Conservation (phyloP, 2,329 filamentous ascomycete genomes). For the Penicillium sp. region DNA sequence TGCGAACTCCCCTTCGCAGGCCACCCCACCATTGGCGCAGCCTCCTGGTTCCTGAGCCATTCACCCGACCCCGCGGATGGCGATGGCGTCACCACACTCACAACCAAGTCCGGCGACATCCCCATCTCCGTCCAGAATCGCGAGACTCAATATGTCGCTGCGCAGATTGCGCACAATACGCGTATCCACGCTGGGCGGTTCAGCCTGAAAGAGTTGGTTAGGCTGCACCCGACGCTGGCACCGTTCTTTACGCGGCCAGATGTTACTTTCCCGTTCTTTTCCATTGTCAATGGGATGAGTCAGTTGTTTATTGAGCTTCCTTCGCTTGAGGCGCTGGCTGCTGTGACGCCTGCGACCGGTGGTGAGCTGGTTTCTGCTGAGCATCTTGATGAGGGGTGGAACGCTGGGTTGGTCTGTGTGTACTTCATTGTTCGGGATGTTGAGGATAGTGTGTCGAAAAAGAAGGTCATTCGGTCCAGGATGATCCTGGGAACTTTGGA, state of each 20-base stretch:
- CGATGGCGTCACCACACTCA: conserved; percentile 36
- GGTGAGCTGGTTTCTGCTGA: conserved; percentile 24
- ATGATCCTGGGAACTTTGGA: conserved; percentile 30
- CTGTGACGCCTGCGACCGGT: conserved; percentile 24
- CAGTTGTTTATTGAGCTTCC: conserved; percentile 66
- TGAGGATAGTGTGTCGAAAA: conserved; percentile 58
- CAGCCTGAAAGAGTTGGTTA: conserved; percentile 23
- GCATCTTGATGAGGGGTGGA: conserved; percentile 38
- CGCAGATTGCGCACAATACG: conserved; percentile 38
- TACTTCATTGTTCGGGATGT: conserved; percentile 39
- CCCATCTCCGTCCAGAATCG: conserved; percentile 35
- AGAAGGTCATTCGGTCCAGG: conserved; percentile 34
- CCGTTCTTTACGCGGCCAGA: conserved; percentile 17
- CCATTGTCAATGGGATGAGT: conserved; percentile 43
- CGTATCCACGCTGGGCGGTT: conserved; percentile 34
- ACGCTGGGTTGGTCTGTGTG: conserved; percentile 25
- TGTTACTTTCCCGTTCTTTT: conserved; percentile 33
- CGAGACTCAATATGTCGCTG: conserved; percentile 23
- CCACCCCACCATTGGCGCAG: conserved; percentile 58
- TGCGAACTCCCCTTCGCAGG: conserved; percentile 57
- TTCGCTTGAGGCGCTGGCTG: conserved; percentile 57
- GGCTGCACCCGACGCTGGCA: conserved; percentile 28
- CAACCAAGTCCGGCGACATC: conserved; percentile 59
- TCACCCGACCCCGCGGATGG: conserved; percentile 18
- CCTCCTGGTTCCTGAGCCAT: conserved; percentile 44